Evolutionary conservation across 768 basidiomycete species (phyloP), one percentile per base, ranked within the genome.

Genomic region (Mycena leptocephala): DNA sequence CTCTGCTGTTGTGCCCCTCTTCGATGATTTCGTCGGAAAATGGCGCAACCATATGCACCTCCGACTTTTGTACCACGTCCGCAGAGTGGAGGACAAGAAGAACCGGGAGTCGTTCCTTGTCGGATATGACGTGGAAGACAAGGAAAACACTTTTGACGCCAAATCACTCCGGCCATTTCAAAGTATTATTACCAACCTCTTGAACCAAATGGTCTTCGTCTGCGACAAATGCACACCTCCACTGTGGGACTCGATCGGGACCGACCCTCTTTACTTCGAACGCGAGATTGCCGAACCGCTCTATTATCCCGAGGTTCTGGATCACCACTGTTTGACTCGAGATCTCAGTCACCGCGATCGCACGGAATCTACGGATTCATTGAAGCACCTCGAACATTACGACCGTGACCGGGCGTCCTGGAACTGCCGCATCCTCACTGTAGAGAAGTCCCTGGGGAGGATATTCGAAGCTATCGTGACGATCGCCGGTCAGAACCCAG

Each of bases 371-470:
- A 55, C 55, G 16, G 67, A 69, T 22, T 56, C 67, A 11, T 24
- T 69, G 28, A 58, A 43, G 11, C 67, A 69, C 24, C 67, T 69
- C 28, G 56, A 41, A 13, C 16, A 58, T 33, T 70, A 51, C 46
- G 59, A 70, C 26, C 69, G 69, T 18, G 69, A 70, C 46, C 69
- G 69, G 13, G 41, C n/a, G 2, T n/a, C 46, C 6, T 70, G 69
- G 69, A 70, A 62, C 32, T 62, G 58, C 18, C 69, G 69, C 55
- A 70, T 70, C 33, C 69, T 70, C 46, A 61, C 30, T 18, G 46
- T 70, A 13, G 69, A 70, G n/a, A 70, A 48, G 69, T 70, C 58
- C 1, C 32, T 70, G 2, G 69, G 69, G 22, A 33, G 43, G 20
- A 70, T 61, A 61, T 70, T 70, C 43, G 41, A 46, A 37, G 43